phyloP scores from a whole-genome alignment of 179 eudicot species.

The Kewa caespitosa region DNA sequence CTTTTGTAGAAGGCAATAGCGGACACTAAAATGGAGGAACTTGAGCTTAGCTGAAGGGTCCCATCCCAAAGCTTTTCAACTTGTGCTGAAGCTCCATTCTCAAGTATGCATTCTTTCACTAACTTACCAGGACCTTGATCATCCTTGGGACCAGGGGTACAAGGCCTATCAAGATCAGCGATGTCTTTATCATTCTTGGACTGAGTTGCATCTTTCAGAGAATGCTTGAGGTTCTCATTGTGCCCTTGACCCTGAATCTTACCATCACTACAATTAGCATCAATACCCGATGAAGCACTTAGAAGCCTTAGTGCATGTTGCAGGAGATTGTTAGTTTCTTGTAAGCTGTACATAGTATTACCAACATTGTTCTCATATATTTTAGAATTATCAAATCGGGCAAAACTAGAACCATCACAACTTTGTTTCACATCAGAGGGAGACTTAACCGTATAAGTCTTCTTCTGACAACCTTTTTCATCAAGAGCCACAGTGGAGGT shows the following conservation, averaged over 20 bases:
- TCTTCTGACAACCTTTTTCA: conserved; percentile 29
- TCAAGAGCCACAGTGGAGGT: conserved; percentile 18
- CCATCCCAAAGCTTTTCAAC: conserved; percentile 78
- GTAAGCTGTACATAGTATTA: conserved; percentile 20
- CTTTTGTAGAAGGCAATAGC: conserved; percentile 72
- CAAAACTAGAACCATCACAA: conserved; percentile 23
- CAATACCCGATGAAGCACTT: conserved; percentile 33
- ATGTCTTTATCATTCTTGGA: conserved; percentile 29
- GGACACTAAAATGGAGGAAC: conserved; percentile 56
- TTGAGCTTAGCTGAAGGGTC: conserved; percentile 66
- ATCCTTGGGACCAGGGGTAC: conserved; percentile 16
- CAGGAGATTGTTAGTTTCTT: conserved; percentile 24
- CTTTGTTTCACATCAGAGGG: conserved; percentile 19
- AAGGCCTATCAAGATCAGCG: conserved; percentile 23
- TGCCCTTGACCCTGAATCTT: conserved; percentile 28
- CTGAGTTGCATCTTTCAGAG: conserved; percentile 22
- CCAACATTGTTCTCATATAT: conserved; percentile 23
- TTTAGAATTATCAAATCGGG: conserved; percentile 23
- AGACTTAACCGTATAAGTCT: conserved; percentile 22
- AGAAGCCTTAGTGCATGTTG: conserved; percentile 35
- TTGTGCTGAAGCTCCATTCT: conserved; percentile 30
- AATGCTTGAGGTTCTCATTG: conserved; percentile 29
- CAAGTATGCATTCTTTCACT: conserved; percentile 35
- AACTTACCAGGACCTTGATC: conserved; percentile 26
- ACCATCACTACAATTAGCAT: conserved; percentile 23